phyloP scores from a whole-genome alignment of 1,284 basidiomycete species.

The Pseudozyma sp. region DNA sequence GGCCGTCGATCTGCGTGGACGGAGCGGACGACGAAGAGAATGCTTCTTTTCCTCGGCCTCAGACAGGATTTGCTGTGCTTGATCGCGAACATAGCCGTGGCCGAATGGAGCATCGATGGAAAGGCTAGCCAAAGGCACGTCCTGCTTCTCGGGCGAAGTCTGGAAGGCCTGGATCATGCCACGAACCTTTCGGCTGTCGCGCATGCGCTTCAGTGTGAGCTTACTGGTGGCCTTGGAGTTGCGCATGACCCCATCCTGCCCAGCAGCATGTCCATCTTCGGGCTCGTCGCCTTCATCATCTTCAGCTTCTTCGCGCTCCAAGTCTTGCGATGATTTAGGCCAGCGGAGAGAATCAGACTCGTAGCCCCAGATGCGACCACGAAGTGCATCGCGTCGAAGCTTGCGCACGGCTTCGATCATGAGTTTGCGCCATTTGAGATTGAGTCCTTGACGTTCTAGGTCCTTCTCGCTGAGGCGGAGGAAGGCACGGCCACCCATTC shows the following conservation, averaged over 20 bases:
- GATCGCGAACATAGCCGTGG: conserved; percentile 50
- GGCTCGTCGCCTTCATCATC: conserved; percentile 11
- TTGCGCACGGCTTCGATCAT: conserved; percentile 62
- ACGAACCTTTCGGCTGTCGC: conserved; percentile 54
- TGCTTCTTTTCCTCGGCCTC: conserved; percentile 46
- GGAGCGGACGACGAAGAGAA: conserved; percentile 34
- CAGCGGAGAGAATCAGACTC: conserved; percentile 39
- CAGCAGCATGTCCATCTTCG: neutral
- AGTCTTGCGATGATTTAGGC: conserved; percentile 38
- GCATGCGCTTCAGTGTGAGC: conserved; percentile 57
- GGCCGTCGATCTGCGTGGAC: conserved; percentile 42
- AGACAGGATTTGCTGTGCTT: conserved; percentile 48
- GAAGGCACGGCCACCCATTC: conserved; percentile 61
- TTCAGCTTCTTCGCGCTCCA: conserved; percentile 28
- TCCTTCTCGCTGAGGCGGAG: conserved; percentile 58
- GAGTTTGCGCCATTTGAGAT: conserved; percentile 59
- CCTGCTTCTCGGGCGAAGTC: conserved; percentile 33
- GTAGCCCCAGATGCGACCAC: conserved; percentile 61
- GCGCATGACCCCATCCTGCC: conserved; percentile 23
- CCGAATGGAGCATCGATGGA: conserved; percentile 39
- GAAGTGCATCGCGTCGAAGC: conserved; percentile 54
- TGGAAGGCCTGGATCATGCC: conserved; percentile 61
- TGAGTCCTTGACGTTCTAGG: conserved; percentile 56
- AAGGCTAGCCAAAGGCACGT: conserved; percentile 12
- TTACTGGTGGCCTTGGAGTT: conserved; percentile 43